Conservation (phyloP, 2,329 filamentous ascomycete genomes). For the Atkinsonella texensis region DNA sequence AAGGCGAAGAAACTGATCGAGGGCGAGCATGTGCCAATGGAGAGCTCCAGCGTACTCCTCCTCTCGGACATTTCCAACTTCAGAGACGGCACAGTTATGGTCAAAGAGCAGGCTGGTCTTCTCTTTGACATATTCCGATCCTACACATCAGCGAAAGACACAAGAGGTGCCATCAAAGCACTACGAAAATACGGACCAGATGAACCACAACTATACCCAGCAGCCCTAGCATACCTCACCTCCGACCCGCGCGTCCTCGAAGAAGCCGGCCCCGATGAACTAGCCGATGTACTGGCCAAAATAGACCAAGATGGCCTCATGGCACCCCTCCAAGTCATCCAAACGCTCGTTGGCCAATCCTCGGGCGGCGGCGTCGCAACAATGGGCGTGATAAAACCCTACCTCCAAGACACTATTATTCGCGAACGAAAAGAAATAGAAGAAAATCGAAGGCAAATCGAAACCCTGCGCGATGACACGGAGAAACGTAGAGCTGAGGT, state of each 20-base stretch:
- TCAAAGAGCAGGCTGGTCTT: slow-evolving; percentile 86
- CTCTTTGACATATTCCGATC: slow-evolving; percentile 94
- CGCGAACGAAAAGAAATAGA: slow-evolving; percentile 79
- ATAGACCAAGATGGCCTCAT: slow-evolving; percentile 88
- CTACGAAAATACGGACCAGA: slow-evolving; percentile 83
- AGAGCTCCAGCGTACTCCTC: slow-evolving; percentile 86
- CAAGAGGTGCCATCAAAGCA: slow-evolving; percentile 77
- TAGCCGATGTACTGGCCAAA: slow-evolving; percentile 66
- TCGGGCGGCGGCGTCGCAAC: slow-evolving; percentile 57
- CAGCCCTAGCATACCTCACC: slow-evolving; percentile 86
- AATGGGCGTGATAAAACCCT: slow-evolving; percentile 94
- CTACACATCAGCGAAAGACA: slow-evolving; percentile 87
- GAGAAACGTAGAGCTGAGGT: slow-evolving; percentile 69
- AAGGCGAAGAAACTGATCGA: slow-evolving; percentile 87
- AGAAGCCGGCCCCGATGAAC: slow-evolving; percentile 73
- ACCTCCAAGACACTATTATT: slow-evolving; percentile 79
- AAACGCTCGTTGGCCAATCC: slow-evolving; percentile 62
- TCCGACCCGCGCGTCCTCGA: slow-evolving; percentile 70
- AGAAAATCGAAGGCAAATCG: slow-evolving; percentile 66
- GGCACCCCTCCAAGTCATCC: slow-evolving; percentile 92
- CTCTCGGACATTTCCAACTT: slow-evolving; percentile 89
- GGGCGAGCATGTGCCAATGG: slow-evolving; percentile 69
- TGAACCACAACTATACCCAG: slow-evolving; percentile 84
- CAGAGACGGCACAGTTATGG: slow-evolving; percentile 77
- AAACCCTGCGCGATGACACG: slow-evolving; percentile 75